These are phyloP conservation scores for Leccinum uliginosum DNA, from an alignment of 768 basidiomycete genomes.

Conservation along the genomic window DNA sequence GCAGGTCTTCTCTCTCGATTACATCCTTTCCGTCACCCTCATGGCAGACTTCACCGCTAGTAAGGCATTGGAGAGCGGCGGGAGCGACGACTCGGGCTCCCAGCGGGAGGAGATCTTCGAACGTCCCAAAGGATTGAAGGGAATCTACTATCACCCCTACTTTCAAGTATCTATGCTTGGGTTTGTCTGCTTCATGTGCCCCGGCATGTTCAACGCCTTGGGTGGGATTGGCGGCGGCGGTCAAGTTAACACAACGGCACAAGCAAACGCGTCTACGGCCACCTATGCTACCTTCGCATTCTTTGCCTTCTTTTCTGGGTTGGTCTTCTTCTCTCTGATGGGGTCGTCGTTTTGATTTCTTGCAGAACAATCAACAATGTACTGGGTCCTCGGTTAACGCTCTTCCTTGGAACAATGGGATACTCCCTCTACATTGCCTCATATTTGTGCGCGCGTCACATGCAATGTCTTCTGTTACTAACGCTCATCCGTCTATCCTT, in stretches of 20 bases:
- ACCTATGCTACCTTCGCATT: conserved; percentile 63
- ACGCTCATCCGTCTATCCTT: neutral
- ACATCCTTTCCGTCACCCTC: conserved; percentile 1
- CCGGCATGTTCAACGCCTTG: conserved; percentile 75
- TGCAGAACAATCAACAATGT: conserved; percentile 73
- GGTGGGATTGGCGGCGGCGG: conserved; percentile 80
- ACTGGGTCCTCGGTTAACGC: conserved; percentile 70
- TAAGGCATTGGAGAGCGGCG: conserved; percentile 21
- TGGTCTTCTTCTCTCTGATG: conserved; percentile 11
- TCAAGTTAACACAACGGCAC: conserved; percentile 59
- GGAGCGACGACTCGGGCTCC: conserved; percentile 29
- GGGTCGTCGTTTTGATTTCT: neutral
- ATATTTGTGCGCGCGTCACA: conserved; percentile 51
- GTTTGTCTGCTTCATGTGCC: conserved; percentile 57
- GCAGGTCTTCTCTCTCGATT: neutral
- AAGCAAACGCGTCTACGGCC: conserved; percentile 66
- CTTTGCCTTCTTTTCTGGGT: conserved; percentile 70
- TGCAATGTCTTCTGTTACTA: neutral
- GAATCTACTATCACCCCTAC: conserved; percentile 53
- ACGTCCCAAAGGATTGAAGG: conserved; percentile 48
- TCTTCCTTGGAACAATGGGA: conserved; percentile 69
- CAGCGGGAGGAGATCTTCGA: conserved; percentile 34
- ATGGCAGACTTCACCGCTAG: conserved; percentile 16
- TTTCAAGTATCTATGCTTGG: conserved; percentile 54
- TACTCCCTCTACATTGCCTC: conserved; percentile 75